phyloP scores from a whole-genome alignment of 2,329 filamentous ascomycete genomes.

The Hypoxylon sp. region DNA sequence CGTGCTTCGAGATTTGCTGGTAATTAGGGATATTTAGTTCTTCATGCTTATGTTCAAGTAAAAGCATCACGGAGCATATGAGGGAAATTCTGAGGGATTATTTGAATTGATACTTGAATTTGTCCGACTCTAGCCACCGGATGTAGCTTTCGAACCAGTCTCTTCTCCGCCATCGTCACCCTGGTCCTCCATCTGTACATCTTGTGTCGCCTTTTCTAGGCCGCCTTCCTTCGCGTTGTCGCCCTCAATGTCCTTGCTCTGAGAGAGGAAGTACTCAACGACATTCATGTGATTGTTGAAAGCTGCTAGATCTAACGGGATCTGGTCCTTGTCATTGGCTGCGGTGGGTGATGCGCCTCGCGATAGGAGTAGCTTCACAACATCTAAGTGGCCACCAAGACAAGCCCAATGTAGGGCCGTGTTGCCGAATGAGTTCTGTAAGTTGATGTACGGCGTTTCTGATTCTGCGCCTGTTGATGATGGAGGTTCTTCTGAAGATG shows the following conservation, averaged over 20 bases:
- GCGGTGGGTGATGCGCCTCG: slow-evolving; percentile 82
- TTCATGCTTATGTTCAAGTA: neutral
- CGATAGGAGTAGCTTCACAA: slow-evolving; percentile 82
- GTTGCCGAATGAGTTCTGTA: slow-evolving; percentile 85
- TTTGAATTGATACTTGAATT: neutral
- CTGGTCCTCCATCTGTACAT: slow-evolving; percentile 47
- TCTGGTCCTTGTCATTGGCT: slow-evolving; percentile 87
- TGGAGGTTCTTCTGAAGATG: slow-evolving; percentile 57
- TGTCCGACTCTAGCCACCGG: neutral
- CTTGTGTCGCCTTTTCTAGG: slow-evolving; percentile 57
- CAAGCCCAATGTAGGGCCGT: slow-evolving; percentile 95
- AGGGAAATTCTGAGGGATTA: neutral
- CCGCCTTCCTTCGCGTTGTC: slow-evolving; percentile 62
- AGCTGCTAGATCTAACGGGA: slow-evolving; percentile 81
- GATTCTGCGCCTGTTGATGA: slow-evolving; percentile 55
- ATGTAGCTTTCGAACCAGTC: slow-evolving; percentile 21
- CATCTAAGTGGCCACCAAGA: slow-evolving; percentile 86
- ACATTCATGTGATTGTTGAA: slow-evolving; percentile 77
- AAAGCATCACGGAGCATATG: neutral
- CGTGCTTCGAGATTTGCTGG: neutral
- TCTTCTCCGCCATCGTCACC: slow-evolving; percentile 29
- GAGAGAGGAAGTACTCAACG: slow-evolving; percentile 71
- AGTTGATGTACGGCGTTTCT: slow-evolving; percentile 69
- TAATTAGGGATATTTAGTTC: neutral
- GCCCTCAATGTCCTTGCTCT: slow-evolving; percentile 64